phyloP scores from a whole-genome alignment of 1,284 basidiomycete species.

The Puccinia horiana region DNA sequence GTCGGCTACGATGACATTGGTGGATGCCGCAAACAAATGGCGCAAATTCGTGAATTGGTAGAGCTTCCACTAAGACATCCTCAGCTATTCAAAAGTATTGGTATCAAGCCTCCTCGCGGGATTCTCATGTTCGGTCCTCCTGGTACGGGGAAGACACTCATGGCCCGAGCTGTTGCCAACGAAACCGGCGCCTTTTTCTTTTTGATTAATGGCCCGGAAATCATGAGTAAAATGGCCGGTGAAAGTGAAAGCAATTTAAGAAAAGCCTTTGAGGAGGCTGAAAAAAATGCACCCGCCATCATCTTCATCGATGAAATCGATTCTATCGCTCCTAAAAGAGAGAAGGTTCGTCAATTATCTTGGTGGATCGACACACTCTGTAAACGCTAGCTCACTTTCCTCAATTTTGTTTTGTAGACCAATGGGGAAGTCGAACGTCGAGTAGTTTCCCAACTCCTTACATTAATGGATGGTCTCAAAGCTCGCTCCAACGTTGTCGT shows the following conservation, averaged over 20 bases:
- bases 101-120: slow-evolving; percentile 62
- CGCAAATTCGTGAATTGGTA: slow-evolving; percentile 83
- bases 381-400: neutral
- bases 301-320: slow-evolving; percentile 96
- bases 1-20: slow-evolving; percentile 80
- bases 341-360: slow-evolving; percentile 94
- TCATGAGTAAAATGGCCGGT: slow-evolving; percentile 60
- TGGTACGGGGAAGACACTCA: slow-evolving; percentile 59
- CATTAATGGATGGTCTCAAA: slow-evolving; percentile 93
- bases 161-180: slow-evolving; percentile 57
- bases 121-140: slow-evolving; percentile 58
- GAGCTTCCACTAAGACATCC: slow-evolving; percentile 90
- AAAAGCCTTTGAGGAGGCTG: slow-evolving; percentile 85
- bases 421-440: slow-evolving; percentile 81
- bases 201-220: slow-evolving; percentile 63
- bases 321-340: slow-evolving; percentile 83
- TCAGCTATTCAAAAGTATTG: slow-evolving; percentile 83
- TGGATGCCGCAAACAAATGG: slow-evolving; percentile 83
- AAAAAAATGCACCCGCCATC: slow-evolving; percentile 73
- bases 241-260: slow-evolving; percentile 90
- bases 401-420: slow-evolving; percentile 65
- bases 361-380: slow-evolving; percentile 85
- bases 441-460: slow-evolving; percentile 91
- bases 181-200: slow-evolving; percentile 99
- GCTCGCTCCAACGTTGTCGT: slow-evolving; percentile 79